These are phyloP conservation scores for Tephrocybe rancida DNA, from an alignment of 768 basidiomycete genomes.

Conservation along the genomic window DNA sequence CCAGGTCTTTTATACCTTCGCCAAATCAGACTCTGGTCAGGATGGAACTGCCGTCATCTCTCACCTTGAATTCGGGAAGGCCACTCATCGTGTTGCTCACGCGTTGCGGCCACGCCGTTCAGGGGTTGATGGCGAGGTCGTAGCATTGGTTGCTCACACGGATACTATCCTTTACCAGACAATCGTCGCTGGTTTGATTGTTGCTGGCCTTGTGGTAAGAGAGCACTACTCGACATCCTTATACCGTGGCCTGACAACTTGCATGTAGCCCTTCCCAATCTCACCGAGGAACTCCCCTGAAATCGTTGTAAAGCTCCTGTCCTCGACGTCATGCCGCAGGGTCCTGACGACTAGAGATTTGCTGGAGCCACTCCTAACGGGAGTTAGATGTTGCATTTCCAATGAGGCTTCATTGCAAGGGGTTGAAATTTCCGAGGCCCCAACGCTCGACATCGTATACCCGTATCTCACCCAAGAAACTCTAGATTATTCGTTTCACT, in stretches of 20 bases:
- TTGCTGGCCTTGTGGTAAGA: slow-evolving; percentile 22
- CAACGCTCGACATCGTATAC: slow-evolving; percentile 7
- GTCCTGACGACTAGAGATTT: slow-evolving; percentile 29
- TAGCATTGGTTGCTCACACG: slow-evolving; percentile 30
- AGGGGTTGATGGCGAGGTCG: slow-evolving; percentile 21
- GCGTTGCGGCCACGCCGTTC: slow-evolving; percentile 27
- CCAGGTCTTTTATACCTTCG: slow-evolving; percentile 16
- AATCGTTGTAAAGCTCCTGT: slow-evolving; percentile 27
- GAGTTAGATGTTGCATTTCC: slow-evolving; percentile 14
- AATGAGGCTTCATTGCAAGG: too few species aligned
- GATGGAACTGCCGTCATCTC: slow-evolving; percentile 24
- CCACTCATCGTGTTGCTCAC: slow-evolving; percentile 38
- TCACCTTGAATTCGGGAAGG: slow-evolving; percentile 38
- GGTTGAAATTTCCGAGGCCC: slow-evolving; percentile 8
- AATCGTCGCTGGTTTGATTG: slow-evolving; percentile 29
- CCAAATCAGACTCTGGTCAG: slow-evolving; percentile 9
- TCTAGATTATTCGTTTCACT: slow-evolving; percentile 1
- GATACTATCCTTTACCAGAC: slow-evolving; percentile 36
- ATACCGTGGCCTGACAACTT: too few species aligned
- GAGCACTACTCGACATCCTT: not conserved
- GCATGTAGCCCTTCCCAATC: slow-evolving; percentile 32
- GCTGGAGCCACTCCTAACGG: slow-evolving; percentile 20
- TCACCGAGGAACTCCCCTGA: slow-evolving; percentile 22
- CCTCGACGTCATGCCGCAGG: slow-evolving; percentile 29
- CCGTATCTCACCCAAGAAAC: slow-evolving; percentile 13